Conservation (phyloP, 2,329 filamentous ascomycete genomes). For the Colletotrichum tropicale region DNA sequence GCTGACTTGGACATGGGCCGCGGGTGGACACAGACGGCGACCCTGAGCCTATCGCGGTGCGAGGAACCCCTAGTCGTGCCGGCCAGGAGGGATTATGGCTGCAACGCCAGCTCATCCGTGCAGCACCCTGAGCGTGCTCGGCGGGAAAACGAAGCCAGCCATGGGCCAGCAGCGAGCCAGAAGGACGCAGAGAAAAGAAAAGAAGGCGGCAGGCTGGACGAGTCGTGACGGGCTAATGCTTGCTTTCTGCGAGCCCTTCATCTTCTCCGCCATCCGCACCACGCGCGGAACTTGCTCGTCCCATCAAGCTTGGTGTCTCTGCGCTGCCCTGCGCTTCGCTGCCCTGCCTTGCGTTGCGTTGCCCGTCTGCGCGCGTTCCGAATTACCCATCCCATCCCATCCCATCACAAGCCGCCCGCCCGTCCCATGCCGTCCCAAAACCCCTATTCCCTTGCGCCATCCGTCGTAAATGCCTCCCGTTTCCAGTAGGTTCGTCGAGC, state of each 20-base stretch:
- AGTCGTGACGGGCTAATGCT: neutral
- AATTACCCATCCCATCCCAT: neutral
- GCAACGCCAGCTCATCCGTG: conserved; percentile 50
- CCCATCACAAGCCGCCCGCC: neutral
- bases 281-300: conserved; percentile 10
- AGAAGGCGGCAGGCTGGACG: neutral
- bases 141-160: neutral
- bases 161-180: neutral
- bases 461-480: neutral
- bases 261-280: neutral
- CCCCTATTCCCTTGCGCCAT: neutral
- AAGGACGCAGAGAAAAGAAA: conserved; percentile 8
- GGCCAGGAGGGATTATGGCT: conserved; percentile 43
- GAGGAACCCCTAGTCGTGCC: conserved; percentile 34
- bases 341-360: neutral
- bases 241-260: neutral
- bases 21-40: conserved; percentile 38
- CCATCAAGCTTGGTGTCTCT: neutral
- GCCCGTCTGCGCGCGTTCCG: neutral
- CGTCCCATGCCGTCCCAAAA: neutral
- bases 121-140: conserved; percentile 25
- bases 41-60: conserved; percentile 48
- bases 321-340: neutral
- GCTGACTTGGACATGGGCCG: conserved; percentile 39
- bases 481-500: conserved; percentile 9